Evolutionary conservation across 1,284 basidiomycete genomes (phyloP).

Genomic region (Cutaneotrichosporon curvatum): DNA sequence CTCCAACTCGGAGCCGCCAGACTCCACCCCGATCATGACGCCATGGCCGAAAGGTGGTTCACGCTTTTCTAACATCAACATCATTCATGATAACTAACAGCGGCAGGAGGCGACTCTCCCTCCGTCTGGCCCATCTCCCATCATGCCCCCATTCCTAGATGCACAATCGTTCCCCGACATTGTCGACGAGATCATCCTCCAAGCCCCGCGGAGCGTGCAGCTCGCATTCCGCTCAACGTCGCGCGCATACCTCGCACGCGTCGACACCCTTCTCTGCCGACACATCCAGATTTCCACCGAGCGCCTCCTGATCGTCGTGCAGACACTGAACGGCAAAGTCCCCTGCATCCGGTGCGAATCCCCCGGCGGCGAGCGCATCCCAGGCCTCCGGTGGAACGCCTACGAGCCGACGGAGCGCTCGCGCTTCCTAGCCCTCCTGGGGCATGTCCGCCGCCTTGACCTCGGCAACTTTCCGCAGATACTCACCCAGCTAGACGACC

Average conservation of each 20-base stretch:
- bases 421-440: slow-evolving; percentile 1
- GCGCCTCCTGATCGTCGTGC: background rate
- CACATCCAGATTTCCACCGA: slow-evolving; percentile 2
- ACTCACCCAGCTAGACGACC: background rate
- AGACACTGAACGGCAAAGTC: background rate
- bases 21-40: too few species aligned
- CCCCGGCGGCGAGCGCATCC: slow-evolving; percentile 3
- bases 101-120: too few species aligned
- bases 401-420: background rate
- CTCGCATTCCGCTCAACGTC: slow-evolving; percentile 5
- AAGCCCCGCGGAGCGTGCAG: background rate
- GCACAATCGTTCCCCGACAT: slow-evolving; percentile 5
- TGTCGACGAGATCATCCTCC: slow-evolving; percentile 5
- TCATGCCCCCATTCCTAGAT: background rate
- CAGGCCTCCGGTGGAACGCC: slow-evolving; percentile 4
- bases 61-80: too few species aligned
- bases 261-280: background rate
- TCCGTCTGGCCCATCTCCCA: too few species aligned
- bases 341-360: background rate
- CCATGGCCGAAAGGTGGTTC: too few species aligned
- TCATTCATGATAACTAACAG: too few species aligned
- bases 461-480: background rate
- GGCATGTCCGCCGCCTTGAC: slow-evolving; percentile 3
- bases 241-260: slow-evolving; percentile 1
- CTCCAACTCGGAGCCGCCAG: too few species aligned